These are phyloP conservation scores for Metschnikowia dekortorum DNA, from an alignment of 805 yeast genomes.

Conservation along the genomic window DNA sequence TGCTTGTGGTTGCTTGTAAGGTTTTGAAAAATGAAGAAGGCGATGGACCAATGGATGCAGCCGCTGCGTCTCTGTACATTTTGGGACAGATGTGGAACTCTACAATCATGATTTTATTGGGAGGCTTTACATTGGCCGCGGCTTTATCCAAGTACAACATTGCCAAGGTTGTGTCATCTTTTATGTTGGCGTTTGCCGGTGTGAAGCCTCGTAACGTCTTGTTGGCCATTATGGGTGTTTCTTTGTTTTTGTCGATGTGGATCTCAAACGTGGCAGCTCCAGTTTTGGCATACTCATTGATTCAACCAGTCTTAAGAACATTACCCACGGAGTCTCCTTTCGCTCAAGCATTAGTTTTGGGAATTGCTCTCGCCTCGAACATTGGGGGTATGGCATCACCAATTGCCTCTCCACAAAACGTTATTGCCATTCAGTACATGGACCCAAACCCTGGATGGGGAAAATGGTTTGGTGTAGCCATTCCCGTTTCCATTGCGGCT, in stretches of 20 bases:
- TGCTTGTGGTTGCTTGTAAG: constrained; percentile 67
- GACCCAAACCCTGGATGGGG: constrained; percentile 76
- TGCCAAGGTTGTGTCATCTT: constrained; percentile 81
- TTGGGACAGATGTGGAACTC: constrained; percentile 93
- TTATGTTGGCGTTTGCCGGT: constrained; percentile 77
- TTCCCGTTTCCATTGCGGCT: constrained; percentile 70
- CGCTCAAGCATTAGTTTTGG: constrained; percentile 79
- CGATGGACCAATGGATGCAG: constrained; percentile 51
- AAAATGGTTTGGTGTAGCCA: constrained; percentile 85
- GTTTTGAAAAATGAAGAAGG: constrained; percentile 53
- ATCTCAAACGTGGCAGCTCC: constrained; percentile 98
- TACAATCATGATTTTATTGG: constrained; percentile 80
- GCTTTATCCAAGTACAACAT: constrained; percentile 88
- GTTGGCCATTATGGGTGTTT: constrained; percentile 78
- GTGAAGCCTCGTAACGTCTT: constrained; percentile 76
- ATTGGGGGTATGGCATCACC: constrained; percentile 98
- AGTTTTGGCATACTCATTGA: constrained; percentile 82
- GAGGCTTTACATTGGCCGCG: constrained; percentile 94
- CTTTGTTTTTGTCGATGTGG: constrained; percentile 89
- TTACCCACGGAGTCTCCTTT: constrained; percentile 74
- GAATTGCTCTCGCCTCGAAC: constrained; percentile 89
- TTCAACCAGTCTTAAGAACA: constrained; percentile 84
- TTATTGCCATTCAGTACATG: constrained; percentile 87
- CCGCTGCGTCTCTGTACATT: constrained; percentile 72
- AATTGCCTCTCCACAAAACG: constrained; percentile 94